Base-by-base conservation (phyloP, 2,329 filamentous ascomycete genomes). In the Furcasterigmium furcatum region DNA sequence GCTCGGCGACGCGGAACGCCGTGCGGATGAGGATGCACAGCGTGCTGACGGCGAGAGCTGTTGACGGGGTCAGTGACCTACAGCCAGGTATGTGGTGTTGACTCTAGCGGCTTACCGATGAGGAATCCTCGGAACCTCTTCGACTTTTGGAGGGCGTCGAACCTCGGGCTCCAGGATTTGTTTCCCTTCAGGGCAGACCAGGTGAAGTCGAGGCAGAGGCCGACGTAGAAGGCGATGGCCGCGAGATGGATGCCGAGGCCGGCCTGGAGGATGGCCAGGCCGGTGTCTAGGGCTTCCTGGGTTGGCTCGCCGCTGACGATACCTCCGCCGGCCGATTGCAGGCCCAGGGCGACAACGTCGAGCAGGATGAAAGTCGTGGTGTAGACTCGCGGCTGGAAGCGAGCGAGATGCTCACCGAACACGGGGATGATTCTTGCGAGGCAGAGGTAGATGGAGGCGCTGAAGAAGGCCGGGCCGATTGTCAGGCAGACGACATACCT, bases 291-390 rank as follows among this genome's bases (percentile, higher is more conserved):
- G n/a, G n/a, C n/a, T n/a, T n/a, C n/a, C n/a, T n/a, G n/a, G n/a
- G n/a, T n/a, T n/a, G n/a, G n/a, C n/a, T n/a, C n/a, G n/a, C n/a
- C n/a, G n/a, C n/a, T n/a, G n/a, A n/a, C n/a, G 38, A 81, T 65
- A 41, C 72, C 80, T 43, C 80, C 80, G 12, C 79, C 79, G 12
- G 68, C 70, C 2, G 75, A 77, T 58, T 84, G 80, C 4, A 83
- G 63, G n/a, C 78, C 49, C 10, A 84, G 70, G 9, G 73, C 77
- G 46, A 78, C 54, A 34, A 83, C 53, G 51, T 84, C 80, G 54
- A 75, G 79, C 12, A 65, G 56, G 51, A 84, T 76, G 62, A 84
- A 84, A 48, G 82, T 73, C 61, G 72, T 75, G 16, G 79, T 78
- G 58, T 79, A 80, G 8, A 44, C 51, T 9, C 45, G 19, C 4